Evolutionary conservation across 306 rosid genomes (phyloP), one percentile per base, ranked within the genome.

Genomic region (Heteromeles arbutifolia): DNA sequence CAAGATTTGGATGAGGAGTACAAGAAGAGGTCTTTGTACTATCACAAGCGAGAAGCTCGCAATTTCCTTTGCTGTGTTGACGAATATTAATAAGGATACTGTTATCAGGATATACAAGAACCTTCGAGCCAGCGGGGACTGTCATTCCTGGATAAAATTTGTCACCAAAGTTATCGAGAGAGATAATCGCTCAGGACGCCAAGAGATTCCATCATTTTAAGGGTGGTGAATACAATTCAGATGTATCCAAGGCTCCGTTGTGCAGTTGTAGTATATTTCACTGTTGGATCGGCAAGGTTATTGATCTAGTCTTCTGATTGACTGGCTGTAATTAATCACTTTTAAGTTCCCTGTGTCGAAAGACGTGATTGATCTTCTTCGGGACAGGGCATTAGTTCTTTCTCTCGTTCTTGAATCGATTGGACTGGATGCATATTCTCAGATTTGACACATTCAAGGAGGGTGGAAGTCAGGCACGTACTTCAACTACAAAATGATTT

Each of bases 1-100:
- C 91, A 82, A 78, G 84, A 91, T 79, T 66, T 88, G 77, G 90
- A 85, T 3, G 86, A 87, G 82, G 89, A 82, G 80, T 77, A 67
- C 67, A 88, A 86, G 82, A 48, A 65, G 69, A 80, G 82, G 72
- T 76, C 90, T 57, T 82, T 86, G 72, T 84, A 86, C 80, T 80
- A 83, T 81, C 94, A 89, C 79, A 87, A 87, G 89, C 64, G 94
- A 91, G 83, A 89, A 86, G 78, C 80, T 87, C 61, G 97, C 94
- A 65, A 84, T 87, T 61, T 83, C 91, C 61, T 88, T 84, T 81
- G 87, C 88, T 73, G 77, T 85, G 58, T 85, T 87, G 89, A 85
- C 74, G 90, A 86, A 87, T 58, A 71, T 80, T 71, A 81, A 88
- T 66, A 84, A 77, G 78, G 80, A 57, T 58, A 80, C 82, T 11